Conservation (phyloP, 257 asterid species). For the Asclepias syriaca region DNA sequence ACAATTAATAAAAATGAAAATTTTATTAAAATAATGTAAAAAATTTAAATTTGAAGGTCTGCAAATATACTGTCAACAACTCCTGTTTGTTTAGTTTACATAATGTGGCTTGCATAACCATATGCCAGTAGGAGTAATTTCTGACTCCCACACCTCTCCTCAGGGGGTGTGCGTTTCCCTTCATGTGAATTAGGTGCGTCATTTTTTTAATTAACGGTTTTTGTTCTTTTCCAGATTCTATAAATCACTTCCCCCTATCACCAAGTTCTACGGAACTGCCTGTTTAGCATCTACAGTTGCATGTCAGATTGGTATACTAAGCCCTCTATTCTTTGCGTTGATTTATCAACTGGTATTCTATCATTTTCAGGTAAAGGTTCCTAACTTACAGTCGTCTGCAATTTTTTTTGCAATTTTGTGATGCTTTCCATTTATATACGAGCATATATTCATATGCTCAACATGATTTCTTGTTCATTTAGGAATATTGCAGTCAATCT, state of each 20-base stretch:
- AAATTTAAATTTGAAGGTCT: no score
- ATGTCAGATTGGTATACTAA: constrained; percentile 54
- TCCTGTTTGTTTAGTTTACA: not conserved
- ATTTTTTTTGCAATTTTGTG: not conserved
- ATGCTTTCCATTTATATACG: no score
- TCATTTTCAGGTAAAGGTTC: constrained; percentile 54
- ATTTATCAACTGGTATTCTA: constrained; percentile 39
- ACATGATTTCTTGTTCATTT: not conserved
- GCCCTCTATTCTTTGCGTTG: constrained; percentile 50
- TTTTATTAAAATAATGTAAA: no score
- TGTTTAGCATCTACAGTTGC: constrained; percentile 58
- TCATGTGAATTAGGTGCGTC: not conserved
- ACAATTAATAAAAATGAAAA: no score
- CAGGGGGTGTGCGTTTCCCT: no score
- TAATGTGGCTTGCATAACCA: not conserved
- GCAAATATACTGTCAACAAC: no score
- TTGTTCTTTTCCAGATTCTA: constrained; percentile 51
- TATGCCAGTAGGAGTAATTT: not conserved
- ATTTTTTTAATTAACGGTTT: not conserved
- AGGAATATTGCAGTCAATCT: not conserved
- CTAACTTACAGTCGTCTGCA: not conserved
- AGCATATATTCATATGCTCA: no score
- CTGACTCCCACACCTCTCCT: not conserved
- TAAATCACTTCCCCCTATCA: constrained; percentile 87
- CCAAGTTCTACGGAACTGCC: constrained; percentile 85